phyloP scores from a whole-genome alignment of 345 rosid species.

The Brassica juncea region DNA sequence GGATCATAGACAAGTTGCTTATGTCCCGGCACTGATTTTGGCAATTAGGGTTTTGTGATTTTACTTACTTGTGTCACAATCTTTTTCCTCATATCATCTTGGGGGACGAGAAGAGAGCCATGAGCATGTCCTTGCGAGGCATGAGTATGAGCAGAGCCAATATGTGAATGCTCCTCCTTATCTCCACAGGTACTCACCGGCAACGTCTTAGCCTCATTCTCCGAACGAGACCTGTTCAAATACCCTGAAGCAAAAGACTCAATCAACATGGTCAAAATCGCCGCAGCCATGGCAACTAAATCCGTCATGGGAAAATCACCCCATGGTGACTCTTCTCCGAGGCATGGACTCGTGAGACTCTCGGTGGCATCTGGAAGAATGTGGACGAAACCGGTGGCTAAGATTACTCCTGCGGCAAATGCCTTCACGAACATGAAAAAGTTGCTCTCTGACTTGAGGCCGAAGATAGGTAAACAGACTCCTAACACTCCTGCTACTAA shows the following conservation, averaged over 20 bases:
- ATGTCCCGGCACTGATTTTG: neutral
- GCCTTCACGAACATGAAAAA: constrained; percentile 64
- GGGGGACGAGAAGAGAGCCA: constrained; percentile 43
- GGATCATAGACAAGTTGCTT: no score
- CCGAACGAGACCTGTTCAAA: constrained; percentile 40
- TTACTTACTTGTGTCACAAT: constrained; percentile 44
- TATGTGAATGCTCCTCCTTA: constrained; percentile 33
- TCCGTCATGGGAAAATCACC: constrained; percentile 58
- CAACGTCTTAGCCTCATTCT: constrained; percentile 31
- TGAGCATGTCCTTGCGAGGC: constrained; percentile 64
- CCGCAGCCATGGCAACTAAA: constrained; percentile 58
- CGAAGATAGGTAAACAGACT: constrained; percentile 55
- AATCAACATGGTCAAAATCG: constrained; percentile 55
- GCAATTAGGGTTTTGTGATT: neutral
- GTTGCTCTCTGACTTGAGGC: constrained; percentile 54
- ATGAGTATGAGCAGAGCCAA: constrained; percentile 55
- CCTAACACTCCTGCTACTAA: constrained; percentile 57
- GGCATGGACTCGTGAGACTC: constrained; percentile 54
- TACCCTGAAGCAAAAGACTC: constrained; percentile 58
- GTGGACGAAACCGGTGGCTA: constrained; percentile 70
- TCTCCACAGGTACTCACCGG: constrained; percentile 21
- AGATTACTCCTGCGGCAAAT: constrained; percentile 67
- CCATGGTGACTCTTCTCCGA: constrained; percentile 49
- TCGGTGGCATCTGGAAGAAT: constrained; percentile 64
- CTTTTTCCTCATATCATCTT: constrained; percentile 41